These are phyloP conservation scores for Grosmannia clavigera DNA, from an alignment of 2,329 filamentous ascomycete species.

Conservation along the genomic window DNA sequence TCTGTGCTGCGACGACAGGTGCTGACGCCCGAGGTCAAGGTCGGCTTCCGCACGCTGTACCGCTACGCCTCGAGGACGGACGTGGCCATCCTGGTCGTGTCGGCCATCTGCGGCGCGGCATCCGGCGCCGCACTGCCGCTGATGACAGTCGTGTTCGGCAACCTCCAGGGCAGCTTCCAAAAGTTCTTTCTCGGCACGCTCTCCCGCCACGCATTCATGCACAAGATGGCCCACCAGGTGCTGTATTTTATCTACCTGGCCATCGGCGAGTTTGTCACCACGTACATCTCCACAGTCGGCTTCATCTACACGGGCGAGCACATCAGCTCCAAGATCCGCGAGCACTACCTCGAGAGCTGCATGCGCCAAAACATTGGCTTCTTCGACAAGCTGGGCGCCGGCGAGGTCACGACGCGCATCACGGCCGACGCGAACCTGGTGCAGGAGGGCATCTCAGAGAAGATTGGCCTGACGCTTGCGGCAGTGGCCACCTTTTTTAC, in stretches of 20 bases:
- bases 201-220: constrained; percentile 42
- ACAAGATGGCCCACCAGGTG: constrained; percentile 49
- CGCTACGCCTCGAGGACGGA: constrained; percentile 59
- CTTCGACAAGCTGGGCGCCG: constrained; percentile 85
- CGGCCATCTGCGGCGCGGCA: constrained; percentile 52
- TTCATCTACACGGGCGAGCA: constrained; percentile 84
- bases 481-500: constrained; percentile 74
- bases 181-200: constrained; percentile 41
- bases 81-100: constrained; percentile 48
- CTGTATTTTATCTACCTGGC: constrained; percentile 80
- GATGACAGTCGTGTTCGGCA: constrained; percentile 74
- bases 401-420: constrained; percentile 88
- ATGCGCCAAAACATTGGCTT: constrained; percentile 83
- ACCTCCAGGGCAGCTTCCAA: constrained; percentile 60
- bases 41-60: constrained; percentile 53
- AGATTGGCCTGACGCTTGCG: constrained; percentile 65
- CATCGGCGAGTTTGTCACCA: constrained; percentile 64
- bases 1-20: constrained; percentile 58
- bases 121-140: constrained; percentile 57
- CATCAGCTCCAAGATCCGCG: constrained; percentile 64
- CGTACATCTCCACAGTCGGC: constrained; percentile 71
- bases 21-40: constrained; percentile 47
- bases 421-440: constrained; percentile 89
- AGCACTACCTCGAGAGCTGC: constrained; percentile 73
- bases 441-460: constrained; percentile 88